Evolutionary conservation across 2,329 filamentous ascomycete species (phyloP), one percentile per base, ranked within the genome.

Genomic region (Botrytis fabae): DNA sequence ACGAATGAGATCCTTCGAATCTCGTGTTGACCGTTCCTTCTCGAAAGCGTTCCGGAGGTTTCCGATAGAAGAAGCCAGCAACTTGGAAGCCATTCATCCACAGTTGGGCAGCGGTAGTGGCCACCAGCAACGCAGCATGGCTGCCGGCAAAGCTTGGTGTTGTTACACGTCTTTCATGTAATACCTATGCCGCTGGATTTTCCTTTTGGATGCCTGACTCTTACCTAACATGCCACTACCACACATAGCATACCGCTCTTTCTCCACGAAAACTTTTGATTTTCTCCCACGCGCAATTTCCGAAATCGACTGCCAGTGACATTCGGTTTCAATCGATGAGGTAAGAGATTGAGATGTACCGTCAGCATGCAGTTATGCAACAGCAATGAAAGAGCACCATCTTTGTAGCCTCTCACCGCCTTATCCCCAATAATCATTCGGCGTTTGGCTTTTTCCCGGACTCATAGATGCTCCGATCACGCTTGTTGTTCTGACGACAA

Each of bases 301-400:
- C 65, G 38, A 42, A 22, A 42, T 42, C 54, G 48, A 69, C 65
- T 57, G 65, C 4, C 48, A 42, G 65, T 69, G 65, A 69, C 65
- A 69, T 69, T 32, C 48, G n/a, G n/a, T 14, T 22, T 2, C 35
- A 42, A 69, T 28, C 40, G 25, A 69, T 69, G 65, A 69, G 65
- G 65, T 69, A 69, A 69, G 65, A 69, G 65, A 69, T 69, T 57
- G 48, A 57, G 32, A 44, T 57, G 16, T 25, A 57, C n/a, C 65
- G 48, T 69, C 65, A 69, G 65, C 65, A 42, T 68, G 65, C 64
- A 57, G 61, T 46, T 22, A 62, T 40, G 59, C 59, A 40, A 32
- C n/a, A 65, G 63, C 42, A 38, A 35, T 35, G 44, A 38, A 46
- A 42, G 32, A 68, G 10, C 48, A 42, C 25, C 8, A 48, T 66